Base-by-base conservation (phyloP, 768 basidiomycete genomes). In the Candolleomyces efflorescens region DNA sequence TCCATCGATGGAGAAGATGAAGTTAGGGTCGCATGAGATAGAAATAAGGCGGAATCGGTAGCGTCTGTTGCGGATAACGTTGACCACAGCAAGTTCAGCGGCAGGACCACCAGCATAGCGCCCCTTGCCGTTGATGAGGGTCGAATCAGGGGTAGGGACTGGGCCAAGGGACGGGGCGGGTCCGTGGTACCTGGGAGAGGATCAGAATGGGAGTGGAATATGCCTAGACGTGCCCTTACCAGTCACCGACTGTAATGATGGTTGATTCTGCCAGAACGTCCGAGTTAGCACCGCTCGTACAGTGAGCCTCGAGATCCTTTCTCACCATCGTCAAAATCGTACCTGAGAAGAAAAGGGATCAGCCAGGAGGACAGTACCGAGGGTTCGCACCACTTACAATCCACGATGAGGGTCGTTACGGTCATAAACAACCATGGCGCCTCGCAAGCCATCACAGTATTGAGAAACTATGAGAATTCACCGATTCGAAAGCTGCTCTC, bases 381-480 rank as follows among this genome's bases (percentile, higher is more conserved):
- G 44, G 43, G 1, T 4, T 5, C 10, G 18, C 45, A 55, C 51
- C 46, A 18, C 61, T 60, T 57, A 57, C 63, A 64, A 46, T 64
- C 65, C 5, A 63, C 46, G n/a, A 49, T 66, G 63, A 23, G 70
- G 70, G 49, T 69, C 68, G 17, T 62, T 39, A 5, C 51, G 56
- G 44, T 69, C 68, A 43, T 69, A 68, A 17, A 79, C 63, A 18
- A 80, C 66, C 26, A 78, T 15, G 9, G 72, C 68, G 1, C 78
- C 79, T 44, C 79, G 65, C 49, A 81, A 65, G 1, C 78, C 78
- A 54, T 80, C 79, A 41, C 79, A 80, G 54, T 79, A 80, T 60
- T 80, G 79, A 1, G 71, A 70, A 5, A 48, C 64, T 65, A 20
- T 36, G 43, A 52, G 15, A 50, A 24, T 9, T 12, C 27, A 7